These are phyloP conservation scores for Boletellus emodensis DNA, from an alignment of 768 basidiomycete species.

Conservation along the genomic window DNA sequence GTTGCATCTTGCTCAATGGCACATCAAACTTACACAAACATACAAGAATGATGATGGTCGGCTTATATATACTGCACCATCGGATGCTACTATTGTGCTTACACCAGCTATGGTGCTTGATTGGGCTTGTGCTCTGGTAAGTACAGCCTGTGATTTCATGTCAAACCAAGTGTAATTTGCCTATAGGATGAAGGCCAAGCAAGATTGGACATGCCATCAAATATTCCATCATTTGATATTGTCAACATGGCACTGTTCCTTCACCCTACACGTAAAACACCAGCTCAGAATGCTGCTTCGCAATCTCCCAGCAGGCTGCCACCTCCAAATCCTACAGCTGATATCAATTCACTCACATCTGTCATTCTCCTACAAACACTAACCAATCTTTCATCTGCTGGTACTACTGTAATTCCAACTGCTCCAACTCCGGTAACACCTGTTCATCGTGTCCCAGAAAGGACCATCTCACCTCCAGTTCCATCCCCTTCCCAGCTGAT, in stretches of 20 bases:
- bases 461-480: not conserved
- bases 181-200: not conserved
- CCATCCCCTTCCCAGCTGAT: not conserved
- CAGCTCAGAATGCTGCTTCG: too few relatives aligned
- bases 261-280: not conserved
- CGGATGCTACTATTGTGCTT: too few relatives aligned
- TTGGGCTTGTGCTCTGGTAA: too few relatives aligned
- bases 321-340: too few relatives aligned
- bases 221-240: not conserved
- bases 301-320: too few relatives aligned
- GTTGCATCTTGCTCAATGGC: too few relatives aligned
- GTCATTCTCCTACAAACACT: not conserved
- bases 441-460: not conserved
- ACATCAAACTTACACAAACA: too few relatives aligned
- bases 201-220: not conserved
- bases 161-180: too few relatives aligned
- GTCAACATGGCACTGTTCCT: not conserved
- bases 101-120: too few relatives aligned
- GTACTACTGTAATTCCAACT: not conserved
- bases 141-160: too few relatives aligned
- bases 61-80: too few relatives aligned
- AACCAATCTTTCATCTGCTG: not conserved
- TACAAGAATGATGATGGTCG: too few relatives aligned
- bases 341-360: not conserved
- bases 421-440: not conserved